These are phyloP conservation scores for Begonia peltatifolia DNA, from an alignment of 306 rosid genomes.

Conservation along the genomic window DNA sequence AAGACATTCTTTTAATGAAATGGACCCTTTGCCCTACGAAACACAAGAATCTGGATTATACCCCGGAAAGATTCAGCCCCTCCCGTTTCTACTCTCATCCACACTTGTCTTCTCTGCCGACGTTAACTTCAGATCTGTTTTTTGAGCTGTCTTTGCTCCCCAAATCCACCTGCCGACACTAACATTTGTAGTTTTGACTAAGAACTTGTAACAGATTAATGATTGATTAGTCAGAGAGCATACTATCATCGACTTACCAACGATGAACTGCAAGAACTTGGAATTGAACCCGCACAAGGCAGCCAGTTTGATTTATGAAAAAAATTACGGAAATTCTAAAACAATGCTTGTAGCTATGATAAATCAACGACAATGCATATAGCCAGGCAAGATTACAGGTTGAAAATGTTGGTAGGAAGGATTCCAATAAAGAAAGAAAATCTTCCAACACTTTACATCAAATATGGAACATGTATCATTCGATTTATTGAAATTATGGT, in stretches of 20 bases:
- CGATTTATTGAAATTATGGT: constrained; percentile 9
- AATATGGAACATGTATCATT: constrained; percentile 4
- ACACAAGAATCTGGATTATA: constrained; percentile 10
- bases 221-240: background rate
- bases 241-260: background rate
- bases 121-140: background rate
- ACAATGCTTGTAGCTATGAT: constrained; percentile 11
- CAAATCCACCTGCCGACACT: constrained; percentile 1
- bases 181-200: background rate
- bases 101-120: constrained; percentile 7
- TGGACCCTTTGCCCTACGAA: constrained; percentile 18
- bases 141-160: background rate
- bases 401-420: constrained; percentile 17
- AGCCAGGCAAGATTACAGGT: constrained; percentile 23
- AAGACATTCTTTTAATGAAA: constrained; percentile 8
- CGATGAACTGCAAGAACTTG: background rate
- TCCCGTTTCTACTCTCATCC: constrained; percentile 13
- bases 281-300: background rate
- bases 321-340: constrained; percentile 11
- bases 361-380: constrained; percentile 23
- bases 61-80: constrained; percentile 16
- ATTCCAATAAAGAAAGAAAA: constrained; percentile 12
- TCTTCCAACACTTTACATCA: constrained; percentile 14
- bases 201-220: background rate
- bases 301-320: background rate